Percentiles rank a stretch among this genome's conserved stretches.
Conservation (phyloP, 2,329 filamentous ascomycete species). For the Teratosphaeria epicoccoides region DNA sequence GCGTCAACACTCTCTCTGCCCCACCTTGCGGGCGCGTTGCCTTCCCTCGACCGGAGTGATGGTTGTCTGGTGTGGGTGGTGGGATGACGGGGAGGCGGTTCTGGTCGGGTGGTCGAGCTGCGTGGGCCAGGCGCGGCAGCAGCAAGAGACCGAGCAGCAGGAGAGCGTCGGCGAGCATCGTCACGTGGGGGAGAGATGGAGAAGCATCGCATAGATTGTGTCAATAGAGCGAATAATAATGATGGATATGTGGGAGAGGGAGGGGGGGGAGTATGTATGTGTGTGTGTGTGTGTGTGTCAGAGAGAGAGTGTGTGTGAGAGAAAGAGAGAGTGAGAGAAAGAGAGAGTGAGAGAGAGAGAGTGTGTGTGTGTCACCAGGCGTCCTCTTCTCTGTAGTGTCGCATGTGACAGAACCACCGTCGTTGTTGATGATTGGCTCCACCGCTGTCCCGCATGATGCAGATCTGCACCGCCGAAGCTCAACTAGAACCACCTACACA, state of each 20-base stretch:
- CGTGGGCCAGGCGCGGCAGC: slow-evolving; percentile 8
- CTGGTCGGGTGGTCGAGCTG: slow-evolving; percentile 7
- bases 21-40: slow-evolving; percentile 1
- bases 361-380: no score
- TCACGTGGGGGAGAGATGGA: slow-evolving; percentile 6
- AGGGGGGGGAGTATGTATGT: no score
- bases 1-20: slow-evolving; percentile 34
- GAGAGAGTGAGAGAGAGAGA: no score
- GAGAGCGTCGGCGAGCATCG: slow-evolving; percentile 14
- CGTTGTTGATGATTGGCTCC: no score
- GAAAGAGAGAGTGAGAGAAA: no score
- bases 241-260: background rate
- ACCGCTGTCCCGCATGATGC: no score
- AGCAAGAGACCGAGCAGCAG: slow-evolving; percentile 12
- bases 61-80: background rate
- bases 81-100: background rate
- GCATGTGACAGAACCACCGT: no score
- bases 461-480: no score
- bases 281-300: no score
- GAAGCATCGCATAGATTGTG: slow-evolving; percentile 14
- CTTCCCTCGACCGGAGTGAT: background rate
- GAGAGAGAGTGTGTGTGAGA: no score
- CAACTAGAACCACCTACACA: no score
- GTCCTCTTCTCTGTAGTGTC: no score
- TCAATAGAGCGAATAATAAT: background rate